Conservation (phyloP, 106 monocot genomes). For the Narthecium ossifragum region DNA sequence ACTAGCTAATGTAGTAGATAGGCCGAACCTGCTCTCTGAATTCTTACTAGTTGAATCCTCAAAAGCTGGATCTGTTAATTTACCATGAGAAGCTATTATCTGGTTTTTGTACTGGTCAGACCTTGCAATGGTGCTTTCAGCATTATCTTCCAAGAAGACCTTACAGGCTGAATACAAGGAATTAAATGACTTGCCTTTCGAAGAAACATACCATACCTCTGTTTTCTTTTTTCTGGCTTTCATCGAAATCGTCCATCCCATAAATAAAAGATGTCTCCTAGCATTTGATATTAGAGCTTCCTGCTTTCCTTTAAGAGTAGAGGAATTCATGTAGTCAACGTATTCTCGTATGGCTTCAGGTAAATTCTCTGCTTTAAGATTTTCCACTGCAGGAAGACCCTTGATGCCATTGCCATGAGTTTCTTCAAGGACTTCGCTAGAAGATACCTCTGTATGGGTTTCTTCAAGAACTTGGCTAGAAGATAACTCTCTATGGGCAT, state of each 20-base stretch:
- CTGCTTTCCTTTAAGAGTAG: neutral
- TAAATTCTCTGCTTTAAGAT: slow-evolving; percentile 16
- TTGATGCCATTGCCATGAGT: neutral
- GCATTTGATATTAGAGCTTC: neutral
- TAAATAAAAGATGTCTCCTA: slow-evolving; percentile 32
- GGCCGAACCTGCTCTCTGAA: neutral
- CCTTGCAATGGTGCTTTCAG: neutral
- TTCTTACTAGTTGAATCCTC: slow-evolving; percentile 3
- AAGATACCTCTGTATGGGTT: no score
- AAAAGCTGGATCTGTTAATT: neutral
- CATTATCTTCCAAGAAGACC: slow-evolving; percentile 15
- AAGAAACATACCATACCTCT: slow-evolving; percentile 39
- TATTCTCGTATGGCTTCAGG: slow-evolving; percentile 25
- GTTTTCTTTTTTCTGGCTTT: slow-evolving; percentile 7
- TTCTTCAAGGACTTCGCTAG: neutral
- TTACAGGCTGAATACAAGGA: slow-evolving; percentile 55
- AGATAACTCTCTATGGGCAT: neutral
- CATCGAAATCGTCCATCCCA: slow-evolving; percentile 45
- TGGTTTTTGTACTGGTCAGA: slow-evolving; percentile 1
- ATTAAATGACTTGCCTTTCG: slow-evolving; percentile 18
- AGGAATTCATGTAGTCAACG: slow-evolving; percentile 12
- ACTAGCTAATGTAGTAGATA: neutral
- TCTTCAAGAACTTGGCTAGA: neutral
- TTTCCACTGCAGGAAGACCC: neutral
- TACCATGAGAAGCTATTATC: neutral